A percentile compares a stretch with the other conserved stretches of the same genome.
phyloP scores from a whole-genome alignment of 441 rosid genomes.

The Erodium texanum region DNA sequence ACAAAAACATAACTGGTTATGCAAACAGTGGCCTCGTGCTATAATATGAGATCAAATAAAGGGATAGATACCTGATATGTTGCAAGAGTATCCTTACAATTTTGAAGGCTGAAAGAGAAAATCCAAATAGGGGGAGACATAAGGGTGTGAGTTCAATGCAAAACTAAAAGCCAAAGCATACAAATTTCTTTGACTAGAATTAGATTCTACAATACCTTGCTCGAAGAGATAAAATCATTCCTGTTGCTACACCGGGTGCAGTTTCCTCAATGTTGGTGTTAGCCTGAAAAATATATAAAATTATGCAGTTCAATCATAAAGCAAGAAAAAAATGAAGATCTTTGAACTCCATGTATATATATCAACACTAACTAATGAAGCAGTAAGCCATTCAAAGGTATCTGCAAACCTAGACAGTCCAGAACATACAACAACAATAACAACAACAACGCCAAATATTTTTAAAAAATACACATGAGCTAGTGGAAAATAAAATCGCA shows the following conservation, averaged over 20 bases:
- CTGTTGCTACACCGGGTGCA: constrained; percentile 68
- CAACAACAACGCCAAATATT: too few species aligned
- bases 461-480: too few species aligned
- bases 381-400: neutral
- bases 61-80: constrained; percentile 56
- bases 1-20: neutral
- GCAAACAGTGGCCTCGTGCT: neutral
- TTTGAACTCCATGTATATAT: neutral
- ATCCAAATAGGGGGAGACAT: constrained; percentile 8
- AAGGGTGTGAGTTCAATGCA: neutral
- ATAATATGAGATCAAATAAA: constrained; percentile 11
- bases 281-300: constrained; percentile 27
- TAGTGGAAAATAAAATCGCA: neutral
- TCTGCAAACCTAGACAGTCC: neutral
- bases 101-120: constrained; percentile 64
- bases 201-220: constrained; percentile 47
- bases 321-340: neutral
- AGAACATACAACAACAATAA: neutral
- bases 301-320: neutral
- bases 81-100: constrained; percentile 61
- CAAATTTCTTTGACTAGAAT: neutral
- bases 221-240: constrained; percentile 82
- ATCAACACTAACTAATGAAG: neutral
- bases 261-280: constrained; percentile 69
- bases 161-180: neutral